Evolutionary conservation across 2,329 filamentous ascomycete species (phyloP).

Genomic region (Fusarium hostae): DNA sequence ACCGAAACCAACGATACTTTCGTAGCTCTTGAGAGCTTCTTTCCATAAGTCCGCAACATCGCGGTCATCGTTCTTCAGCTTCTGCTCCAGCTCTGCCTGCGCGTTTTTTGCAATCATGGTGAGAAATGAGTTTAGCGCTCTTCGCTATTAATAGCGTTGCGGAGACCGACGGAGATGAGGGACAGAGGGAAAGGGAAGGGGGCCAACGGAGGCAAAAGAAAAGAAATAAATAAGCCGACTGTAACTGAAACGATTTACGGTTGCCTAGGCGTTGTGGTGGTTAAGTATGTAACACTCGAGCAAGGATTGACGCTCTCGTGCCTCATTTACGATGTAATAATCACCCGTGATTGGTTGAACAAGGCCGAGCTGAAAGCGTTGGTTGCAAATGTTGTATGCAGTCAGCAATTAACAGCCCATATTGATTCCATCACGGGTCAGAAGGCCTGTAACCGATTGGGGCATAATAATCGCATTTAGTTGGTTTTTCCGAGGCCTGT

Average conservation of each 20-base stretch:
- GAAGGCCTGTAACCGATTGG: too few species aligned
- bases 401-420: background rate
- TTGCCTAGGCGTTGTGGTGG: too few species aligned
- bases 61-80: conserved; percentile 42
- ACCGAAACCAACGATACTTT: conserved; percentile 49
- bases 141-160: too few species aligned
- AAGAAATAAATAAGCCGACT: background rate
- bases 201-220: too few species aligned
- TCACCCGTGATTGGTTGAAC: background rate
- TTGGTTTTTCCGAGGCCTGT: too few species aligned
- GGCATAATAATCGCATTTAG: too few species aligned
- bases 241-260: too few species aligned
- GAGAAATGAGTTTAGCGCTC: background rate
- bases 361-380: background rate
- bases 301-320: background rate
- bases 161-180: too few species aligned
- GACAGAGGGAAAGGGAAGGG: background rate
- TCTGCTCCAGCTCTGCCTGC: conserved; percentile 8
- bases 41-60: conserved; percentile 50
- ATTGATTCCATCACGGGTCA: too few species aligned
- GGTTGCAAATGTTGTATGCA: background rate
- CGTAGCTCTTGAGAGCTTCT: conserved; percentile 47
- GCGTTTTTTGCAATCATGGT: background rate
- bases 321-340: background rate
- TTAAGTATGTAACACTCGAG: background rate